A percentile compares a stretch with the other conserved stretches of the same genome.
phyloP scores from a whole-genome alignment of 225 moss, liverwort and hornwort species.

The Polytrichum formosum region DNA sequence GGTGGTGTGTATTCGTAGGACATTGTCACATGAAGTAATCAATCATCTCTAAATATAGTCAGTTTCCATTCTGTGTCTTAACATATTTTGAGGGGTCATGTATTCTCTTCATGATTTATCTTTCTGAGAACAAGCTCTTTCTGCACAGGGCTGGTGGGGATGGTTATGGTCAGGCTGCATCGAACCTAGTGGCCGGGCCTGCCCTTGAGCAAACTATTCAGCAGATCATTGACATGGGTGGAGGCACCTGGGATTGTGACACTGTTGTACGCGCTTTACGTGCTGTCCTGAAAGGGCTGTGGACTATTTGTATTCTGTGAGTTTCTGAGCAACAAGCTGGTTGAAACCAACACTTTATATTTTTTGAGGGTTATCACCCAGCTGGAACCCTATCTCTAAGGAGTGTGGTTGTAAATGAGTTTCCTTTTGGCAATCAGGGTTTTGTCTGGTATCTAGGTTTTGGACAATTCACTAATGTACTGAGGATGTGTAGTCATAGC shows the following conservation, averaged over 20 bases:
- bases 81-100: too few relatives aligned
- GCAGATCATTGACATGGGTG: conserved; percentile 73
- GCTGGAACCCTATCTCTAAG: neutral
- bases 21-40: neutral
- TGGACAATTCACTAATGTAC: neutral
- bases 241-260: conserved; percentile 75
- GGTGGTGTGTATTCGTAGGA: neutral
- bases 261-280: conserved; percentile 72
- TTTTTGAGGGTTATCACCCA: neutral
- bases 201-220: conserved; percentile 66
- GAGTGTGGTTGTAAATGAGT: neutral
- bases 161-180: conserved; percentile 65
- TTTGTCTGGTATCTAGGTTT: neutral
- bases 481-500: neutral
- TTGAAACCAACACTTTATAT: neutral
- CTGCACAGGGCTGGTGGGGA: conserved; percentile 42
- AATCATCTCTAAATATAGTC: too few relatives aligned
- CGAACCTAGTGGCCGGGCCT: conserved; percentile 63
- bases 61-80: too few relatives aligned
- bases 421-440: neutral
- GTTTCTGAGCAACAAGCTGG: conserved; percentile 1
- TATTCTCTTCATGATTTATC: neutral
- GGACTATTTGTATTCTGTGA: conserved; percentile 75
- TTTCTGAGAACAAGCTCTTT: conserved; percentile 4
- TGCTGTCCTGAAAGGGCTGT: conserved; percentile 77